phyloP scores from a whole-genome alignment of 2,329 filamentous ascomycete species.

The Ophioceras dolichostomum region DNA sequence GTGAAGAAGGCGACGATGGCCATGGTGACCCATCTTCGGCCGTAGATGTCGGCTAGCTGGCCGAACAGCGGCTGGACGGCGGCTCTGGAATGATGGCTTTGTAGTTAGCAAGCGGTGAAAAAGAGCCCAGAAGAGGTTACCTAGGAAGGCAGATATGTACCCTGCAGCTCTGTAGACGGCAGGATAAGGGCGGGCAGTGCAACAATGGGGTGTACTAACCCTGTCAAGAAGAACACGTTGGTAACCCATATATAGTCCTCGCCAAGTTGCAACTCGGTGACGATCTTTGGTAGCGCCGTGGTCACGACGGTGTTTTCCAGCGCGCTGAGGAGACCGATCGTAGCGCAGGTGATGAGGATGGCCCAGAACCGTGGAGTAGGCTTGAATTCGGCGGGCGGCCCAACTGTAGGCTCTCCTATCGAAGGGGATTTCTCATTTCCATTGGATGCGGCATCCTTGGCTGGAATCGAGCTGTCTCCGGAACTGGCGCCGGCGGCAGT shows the following conservation, averaged over 20 bases:
- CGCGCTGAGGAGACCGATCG: constrained; percentile 13
- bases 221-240: constrained; percentile 13
- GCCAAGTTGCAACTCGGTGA: constrained; percentile 9
- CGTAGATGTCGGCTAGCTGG: constrained; percentile 19
- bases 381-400: too few relatives aligned
- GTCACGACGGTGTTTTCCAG: constrained; percentile 16
- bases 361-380: constrained; percentile 6
- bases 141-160: not conserved
- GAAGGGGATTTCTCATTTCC: not conserved
- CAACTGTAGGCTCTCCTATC: too few relatives aligned
- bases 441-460: not conserved
- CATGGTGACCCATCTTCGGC: constrained; percentile 3
- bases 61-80: constrained; percentile 36
- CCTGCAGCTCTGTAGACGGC: not conserved
- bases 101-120: not conserved
- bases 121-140: not conserved
- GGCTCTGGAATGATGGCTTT: constrained; percentile 4
- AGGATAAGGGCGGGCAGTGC: not conserved
- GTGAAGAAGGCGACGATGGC: constrained; percentile 1
- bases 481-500: too few relatives aligned
- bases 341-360: constrained; percentile 1
- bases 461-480: not conserved
- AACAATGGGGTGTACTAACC: too few relatives aligned
- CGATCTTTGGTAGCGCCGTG: constrained; percentile 16
- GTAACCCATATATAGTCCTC: constrained; percentile 13